Conservation (phyloP, 192 early-diverging fungal genomes). For the Piromyces finnis region DNA sequence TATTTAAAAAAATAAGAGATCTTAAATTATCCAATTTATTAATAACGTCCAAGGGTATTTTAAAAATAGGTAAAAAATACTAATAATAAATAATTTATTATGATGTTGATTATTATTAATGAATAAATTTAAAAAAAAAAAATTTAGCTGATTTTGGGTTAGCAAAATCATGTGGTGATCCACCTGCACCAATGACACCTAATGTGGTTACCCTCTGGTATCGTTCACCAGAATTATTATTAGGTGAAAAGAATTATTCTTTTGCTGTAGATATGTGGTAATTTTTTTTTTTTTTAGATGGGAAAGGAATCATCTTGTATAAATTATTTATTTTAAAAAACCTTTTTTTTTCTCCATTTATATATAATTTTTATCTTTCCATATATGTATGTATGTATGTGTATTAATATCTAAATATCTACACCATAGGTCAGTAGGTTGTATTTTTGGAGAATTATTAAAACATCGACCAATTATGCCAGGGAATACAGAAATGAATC, state of each 20-base stretch:
- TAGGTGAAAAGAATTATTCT: constrained; percentile 77
- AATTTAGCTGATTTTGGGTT: constrained; percentile 72
- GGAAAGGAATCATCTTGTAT: too few species aligned
- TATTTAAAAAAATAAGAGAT: constrained; percentile 27
- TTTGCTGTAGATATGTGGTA: constrained; percentile 72
- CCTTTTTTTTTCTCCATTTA: too few species aligned
- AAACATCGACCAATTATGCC: constrained; percentile 53
- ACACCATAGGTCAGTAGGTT: constrained; percentile 90
- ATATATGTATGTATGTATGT: too few species aligned
- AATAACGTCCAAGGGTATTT: constrained; percentile 65
- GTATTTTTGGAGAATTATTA: constrained; percentile 88
- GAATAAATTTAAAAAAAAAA: too few species aligned
- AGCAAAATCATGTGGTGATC: constrained; percentile 58
- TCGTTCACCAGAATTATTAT: constrained; percentile 75
- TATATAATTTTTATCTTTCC: too few species aligned
- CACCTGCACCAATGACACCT: constrained; percentile 59
- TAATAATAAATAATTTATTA: not conserved
- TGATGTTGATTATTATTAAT: too few species aligned
- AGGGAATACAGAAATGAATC: constrained; percentile 74
- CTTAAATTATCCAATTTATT: constrained; percentile 90
- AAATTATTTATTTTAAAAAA: too few species aligned
- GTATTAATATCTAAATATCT: too few species aligned
- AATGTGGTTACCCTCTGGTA: constrained; percentile 97
- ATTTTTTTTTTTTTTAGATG: not conserved
- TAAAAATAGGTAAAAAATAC: constrained; percentile 56